A percentile compares a stretch with the other conserved stretches of the same genome.
Conservation (phyloP, 345 rosid genomes). For the Trapa bicornis region DNA sequence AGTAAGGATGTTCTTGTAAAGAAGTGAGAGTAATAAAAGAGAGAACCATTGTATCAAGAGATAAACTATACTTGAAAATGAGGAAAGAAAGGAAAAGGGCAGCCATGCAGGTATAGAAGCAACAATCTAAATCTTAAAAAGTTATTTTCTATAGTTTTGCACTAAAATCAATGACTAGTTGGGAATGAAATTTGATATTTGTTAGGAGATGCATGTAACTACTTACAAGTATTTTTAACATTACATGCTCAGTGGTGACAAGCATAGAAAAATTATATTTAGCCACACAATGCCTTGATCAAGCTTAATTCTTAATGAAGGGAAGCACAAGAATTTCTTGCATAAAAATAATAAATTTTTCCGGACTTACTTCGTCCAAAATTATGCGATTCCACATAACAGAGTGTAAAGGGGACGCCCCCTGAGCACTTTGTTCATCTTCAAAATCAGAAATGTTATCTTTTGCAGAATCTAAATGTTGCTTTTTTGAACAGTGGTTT, state of each 20-base stretch:
- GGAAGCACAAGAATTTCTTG: not conserved
- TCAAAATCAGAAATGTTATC: conserved; percentile 12
- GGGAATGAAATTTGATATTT: not conserved
- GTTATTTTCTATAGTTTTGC: not conserved
- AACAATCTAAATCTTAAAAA: not conserved
- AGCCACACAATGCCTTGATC: not conserved
- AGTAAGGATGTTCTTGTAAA: not conserved
- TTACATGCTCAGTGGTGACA: not conserved
- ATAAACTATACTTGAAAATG: not conserved
- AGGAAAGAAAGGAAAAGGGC: not conserved
- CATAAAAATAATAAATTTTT: not conserved
- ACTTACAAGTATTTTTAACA: not conserved
- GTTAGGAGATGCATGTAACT: not conserved
- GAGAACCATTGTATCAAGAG: not conserved
- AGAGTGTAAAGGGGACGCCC: conserved; percentile 59
- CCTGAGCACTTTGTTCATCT: conserved; percentile 20
- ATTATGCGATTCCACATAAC: conserved; percentile 78
- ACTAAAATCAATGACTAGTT: not conserved
- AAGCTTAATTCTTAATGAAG: not conserved
- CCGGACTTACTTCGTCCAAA: conserved; percentile 70
- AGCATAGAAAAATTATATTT: not conserved
- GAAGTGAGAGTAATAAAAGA: not conserved
- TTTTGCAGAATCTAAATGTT: conserved; percentile 11
- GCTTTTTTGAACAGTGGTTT: conserved; percentile 12
- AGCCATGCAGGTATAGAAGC: not conserved